Base-by-base conservation (phyloP, 192 early-diverging fungal genomes). In the Dissophora ornata region DNA sequence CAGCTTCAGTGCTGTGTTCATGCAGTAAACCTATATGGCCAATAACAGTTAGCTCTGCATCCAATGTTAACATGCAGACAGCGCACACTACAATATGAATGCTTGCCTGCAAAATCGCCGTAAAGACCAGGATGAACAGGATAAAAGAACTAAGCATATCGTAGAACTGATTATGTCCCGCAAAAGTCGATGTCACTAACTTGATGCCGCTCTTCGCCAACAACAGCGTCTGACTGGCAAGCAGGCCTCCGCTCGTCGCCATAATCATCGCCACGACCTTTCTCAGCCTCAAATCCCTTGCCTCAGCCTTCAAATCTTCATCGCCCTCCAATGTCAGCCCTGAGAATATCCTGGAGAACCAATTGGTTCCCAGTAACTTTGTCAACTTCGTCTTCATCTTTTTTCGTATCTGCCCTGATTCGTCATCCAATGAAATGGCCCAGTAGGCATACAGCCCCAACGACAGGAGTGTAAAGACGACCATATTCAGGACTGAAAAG, bases 201-300 rank as follows among this genome's bases (percentile, higher is more conserved):
- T 58, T 57, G 50, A 73, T 54, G 21, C 86, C 86, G 22, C 83
- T 84, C 67, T 88, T 88, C 28, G 86, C 84, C 40, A 88, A 50
- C 46, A 88, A 60, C 22, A 88, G 57, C 4, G 86, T 88, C 45
- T 88, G 81, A 47, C 84, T 86, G 10, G 86, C 83, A 11, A 88
- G 50, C 36, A 88, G 49, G 2, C 86, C 86, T 19, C 86, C 86
- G 8, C 78, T 75, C 1, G 82, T 58, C 32, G 81, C 81, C 70
- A 86, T 85, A 62, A 80, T 81, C 56, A 88, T 81, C n/a, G 81
- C 84, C 36, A 88, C 80, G 0, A 80, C 33, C 49, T 82, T 83
- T 36, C 81, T 81, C 52, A 83, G 67, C 49, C 79, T 52, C 19
- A 42, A 28, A 46, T 65, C 71, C 32, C 48, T 59, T 10, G 53